A percentile compares a stretch with the other conserved stretches of the same genome.
These are phyloP conservation scores for Alternaria consortialis DNA, from an alignment of 2,329 filamentous ascomycete species.

Conservation along the genomic window DNA sequence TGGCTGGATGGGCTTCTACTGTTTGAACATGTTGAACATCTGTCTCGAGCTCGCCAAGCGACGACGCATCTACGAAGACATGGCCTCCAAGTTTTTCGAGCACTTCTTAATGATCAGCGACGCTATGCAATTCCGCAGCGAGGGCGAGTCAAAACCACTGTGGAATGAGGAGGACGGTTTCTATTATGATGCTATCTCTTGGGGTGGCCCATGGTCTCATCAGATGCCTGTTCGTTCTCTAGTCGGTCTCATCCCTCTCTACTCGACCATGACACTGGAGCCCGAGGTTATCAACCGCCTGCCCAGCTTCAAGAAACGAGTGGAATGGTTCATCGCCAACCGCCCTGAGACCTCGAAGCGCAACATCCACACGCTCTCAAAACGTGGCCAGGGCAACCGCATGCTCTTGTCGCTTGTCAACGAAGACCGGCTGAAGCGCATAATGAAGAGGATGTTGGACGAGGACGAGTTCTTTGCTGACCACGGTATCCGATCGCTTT, in stretches of 20 bases:
- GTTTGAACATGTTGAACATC: conserved; percentile 95
- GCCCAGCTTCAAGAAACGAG: conserved; percentile 88
- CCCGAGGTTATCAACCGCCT: conserved; percentile 92
- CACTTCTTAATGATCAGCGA: conserved; percentile 98
- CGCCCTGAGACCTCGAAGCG: conserved; percentile 85
- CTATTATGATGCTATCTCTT: conserved; percentile 98
- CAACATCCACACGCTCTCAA: conserved; percentile 92
- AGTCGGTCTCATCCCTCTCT: conserved; percentile 92
- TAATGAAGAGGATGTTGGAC: conserved; percentile 89
- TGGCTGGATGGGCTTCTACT: conserved; percentile 99
- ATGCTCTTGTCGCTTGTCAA: conserved; percentile 90
- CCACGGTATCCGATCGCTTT: conserved; percentile 89
- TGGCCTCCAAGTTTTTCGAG: conserved; percentile 98
- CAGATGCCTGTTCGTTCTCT: conserved; percentile 91
- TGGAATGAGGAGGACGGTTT: conserved; percentile 98
- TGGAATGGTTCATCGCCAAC: conserved; percentile 95
- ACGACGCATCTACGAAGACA: conserved; percentile 92
- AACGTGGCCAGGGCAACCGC: conserved; percentile 87
- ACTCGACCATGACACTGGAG: conserved; percentile 89
- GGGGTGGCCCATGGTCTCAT: conserved; percentile 91
- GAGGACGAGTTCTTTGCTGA: conserved; percentile 92
- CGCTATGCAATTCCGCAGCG: conserved; percentile 80
- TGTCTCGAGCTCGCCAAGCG: conserved; percentile 94
- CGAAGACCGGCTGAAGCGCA: conserved; percentile 89
- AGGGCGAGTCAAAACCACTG: conserved; percentile 79